Conservation (phyloP, 352 stramenopile genomes). For the Pythium dissotocum region DNA sequence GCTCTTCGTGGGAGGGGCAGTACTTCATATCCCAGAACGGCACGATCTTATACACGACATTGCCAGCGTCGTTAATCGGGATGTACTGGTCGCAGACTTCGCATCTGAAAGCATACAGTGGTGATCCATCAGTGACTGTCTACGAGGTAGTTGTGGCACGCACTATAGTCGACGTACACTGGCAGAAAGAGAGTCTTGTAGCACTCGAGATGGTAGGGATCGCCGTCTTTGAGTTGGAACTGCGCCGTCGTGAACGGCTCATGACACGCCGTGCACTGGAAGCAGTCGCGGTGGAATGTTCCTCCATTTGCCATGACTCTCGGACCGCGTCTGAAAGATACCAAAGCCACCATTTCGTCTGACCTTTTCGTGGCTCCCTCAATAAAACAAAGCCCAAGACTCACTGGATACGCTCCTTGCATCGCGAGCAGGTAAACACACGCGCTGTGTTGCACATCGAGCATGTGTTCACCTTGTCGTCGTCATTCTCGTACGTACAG, state of each 20-base stretch:
- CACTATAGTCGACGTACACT: slow-evolving; percentile 28
- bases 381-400: background rate
- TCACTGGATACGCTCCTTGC: slow-evolving; percentile 25
- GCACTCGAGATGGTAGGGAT: slow-evolving; percentile 70
- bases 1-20: slow-evolving; percentile 60
- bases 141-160: no score
- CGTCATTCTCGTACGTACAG: slow-evolving; percentile 51
- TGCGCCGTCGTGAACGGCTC: slow-evolving; percentile 28
- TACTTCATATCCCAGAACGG: slow-evolving; percentile 67
- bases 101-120: slow-evolving; percentile 35
- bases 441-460: slow-evolving; percentile 44
- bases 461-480: slow-evolving; percentile 37
- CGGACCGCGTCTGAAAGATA: slow-evolving; percentile 18
- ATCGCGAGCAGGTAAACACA: slow-evolving; percentile 41
- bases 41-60: slow-evolving; percentile 66
- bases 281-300: slow-evolving; percentile 42
- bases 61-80: slow-evolving; percentile 45
- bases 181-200: slow-evolving; percentile 69
- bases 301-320: slow-evolving; percentile 29
- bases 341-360: background rate
- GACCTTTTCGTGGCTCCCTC: background rate
- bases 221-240: slow-evolving; percentile 46
- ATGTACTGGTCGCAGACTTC: slow-evolving; percentile 66
- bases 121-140: no score
- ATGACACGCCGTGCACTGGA: slow-evolving; percentile 46